phyloP scores from a whole-genome alignment of 768 basidiomycete genomes.

The Boletus vermiculosoides region DNA sequence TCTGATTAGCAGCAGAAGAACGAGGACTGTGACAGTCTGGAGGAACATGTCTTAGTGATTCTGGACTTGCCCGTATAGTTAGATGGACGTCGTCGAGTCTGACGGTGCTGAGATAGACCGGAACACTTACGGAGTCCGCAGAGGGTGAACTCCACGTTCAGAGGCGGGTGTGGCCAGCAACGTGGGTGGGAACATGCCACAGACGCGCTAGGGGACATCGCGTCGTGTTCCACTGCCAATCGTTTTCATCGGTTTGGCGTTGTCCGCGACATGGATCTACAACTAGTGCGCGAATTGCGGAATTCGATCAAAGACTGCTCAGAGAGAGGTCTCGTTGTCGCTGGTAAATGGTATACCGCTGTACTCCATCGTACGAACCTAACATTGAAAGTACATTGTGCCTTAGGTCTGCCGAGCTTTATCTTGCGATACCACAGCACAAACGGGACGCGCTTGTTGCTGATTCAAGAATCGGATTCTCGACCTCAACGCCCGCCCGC shows the following conservation, averaged over 20 bases:
- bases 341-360: constrained; percentile 70
- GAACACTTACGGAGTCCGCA: neutral
- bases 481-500: constrained; percentile 61
- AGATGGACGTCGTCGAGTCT: neutral
- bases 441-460: constrained; percentile 40
- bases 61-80: neutral
- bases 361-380: constrained; percentile 6
- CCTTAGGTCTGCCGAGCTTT: constrained; percentile 72
- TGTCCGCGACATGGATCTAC: constrained; percentile 40
- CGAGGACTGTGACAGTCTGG: constrained; percentile 3
- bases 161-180: neutral
- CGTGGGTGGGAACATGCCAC: constrained; percentile 16
- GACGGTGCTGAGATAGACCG: neutral
- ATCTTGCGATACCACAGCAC: constrained; percentile 54
- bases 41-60: constrained; percentile 13
- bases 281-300: constrained; percentile 56
- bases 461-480: constrained; percentile 38
- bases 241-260: neutral
- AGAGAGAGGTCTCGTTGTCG: constrained; percentile 64
- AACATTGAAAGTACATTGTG: constrained; percentile 16
- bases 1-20: constrained; percentile 20
- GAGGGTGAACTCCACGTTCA: neutral
- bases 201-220: neutral
- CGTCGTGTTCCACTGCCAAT: neutral
- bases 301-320: constrained; percentile 69